phyloP scores from a whole-genome alignment of 2,329 filamentous ascomycete species.

The Orbilia javanica region DNA sequence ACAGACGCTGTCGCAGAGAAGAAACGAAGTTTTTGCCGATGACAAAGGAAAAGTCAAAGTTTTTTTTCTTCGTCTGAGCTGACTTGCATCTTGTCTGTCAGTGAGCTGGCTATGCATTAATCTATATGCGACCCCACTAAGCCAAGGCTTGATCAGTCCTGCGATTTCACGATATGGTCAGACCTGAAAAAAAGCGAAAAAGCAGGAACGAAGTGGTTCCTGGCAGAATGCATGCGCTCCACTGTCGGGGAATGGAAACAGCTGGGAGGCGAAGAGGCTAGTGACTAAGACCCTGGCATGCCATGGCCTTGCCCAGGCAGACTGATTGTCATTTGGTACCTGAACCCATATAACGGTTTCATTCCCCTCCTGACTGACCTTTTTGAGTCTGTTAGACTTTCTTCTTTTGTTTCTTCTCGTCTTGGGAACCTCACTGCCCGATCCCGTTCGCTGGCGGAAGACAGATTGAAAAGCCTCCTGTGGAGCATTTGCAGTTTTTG shows the following conservation, averaged over 20 bases:
- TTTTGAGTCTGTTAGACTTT: conserved; percentile 45
- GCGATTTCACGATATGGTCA: conserved; percentile 28
- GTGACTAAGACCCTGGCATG: conserved; percentile 14
- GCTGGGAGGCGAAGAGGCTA: conserved; percentile 30
- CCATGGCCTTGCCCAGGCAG: conserved; percentile 25
- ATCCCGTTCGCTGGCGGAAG: conserved; percentile 52
- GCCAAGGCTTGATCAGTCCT: conserved; percentile 10
- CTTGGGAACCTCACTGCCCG: conserved; percentile 41
- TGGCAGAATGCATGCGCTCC: conserved; percentile 37
- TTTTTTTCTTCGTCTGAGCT: not conserved
- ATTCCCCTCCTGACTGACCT: conserved; percentile 40
- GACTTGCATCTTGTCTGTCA: not conserved
- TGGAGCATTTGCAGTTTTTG: conserved; percentile 36
- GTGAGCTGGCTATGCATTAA: conserved; percentile 49
- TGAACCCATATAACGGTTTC: conserved; percentile 57
- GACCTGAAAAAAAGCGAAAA: conserved; percentile 25
- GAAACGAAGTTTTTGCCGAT: conserved; percentile 33
- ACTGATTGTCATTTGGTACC: conserved; percentile 40
- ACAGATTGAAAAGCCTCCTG: conserved; percentile 47
- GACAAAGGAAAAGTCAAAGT: not conserved
- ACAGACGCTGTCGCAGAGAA: conserved; percentile 22
- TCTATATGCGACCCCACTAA: conserved; percentile 37
- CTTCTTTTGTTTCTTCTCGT: conserved; percentile 54
- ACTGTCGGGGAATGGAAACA: conserved; percentile 26
- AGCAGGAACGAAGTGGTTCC: conserved; percentile 34